These are phyloP conservation scores for Penstemon eatonii DNA, from an alignment of 257 asterid species.

Conservation along the genomic window DNA sequence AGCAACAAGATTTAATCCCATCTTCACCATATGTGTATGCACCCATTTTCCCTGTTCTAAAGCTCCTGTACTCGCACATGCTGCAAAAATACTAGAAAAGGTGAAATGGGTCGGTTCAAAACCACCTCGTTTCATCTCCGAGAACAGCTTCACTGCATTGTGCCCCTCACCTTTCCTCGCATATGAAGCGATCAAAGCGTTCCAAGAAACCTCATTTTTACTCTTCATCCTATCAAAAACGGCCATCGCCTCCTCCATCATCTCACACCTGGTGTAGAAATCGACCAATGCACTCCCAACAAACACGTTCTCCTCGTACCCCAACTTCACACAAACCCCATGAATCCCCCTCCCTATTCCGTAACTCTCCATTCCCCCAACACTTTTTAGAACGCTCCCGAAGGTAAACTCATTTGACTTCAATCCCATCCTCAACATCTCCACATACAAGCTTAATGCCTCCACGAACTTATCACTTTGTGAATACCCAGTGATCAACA, in stretches of 20 bases:
- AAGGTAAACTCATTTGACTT: constrained; percentile 71
- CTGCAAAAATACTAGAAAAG: constrained; percentile 66
- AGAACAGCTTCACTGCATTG: constrained; percentile 49
- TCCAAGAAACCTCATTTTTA: constrained; percentile 83
- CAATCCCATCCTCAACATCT: constrained; percentile 56
- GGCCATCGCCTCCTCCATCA: constrained; percentile 51
- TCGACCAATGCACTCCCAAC: constrained; percentile 84
- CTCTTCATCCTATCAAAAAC: constrained; percentile 47
- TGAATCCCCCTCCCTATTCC: constrained; percentile 60
- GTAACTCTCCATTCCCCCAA: constrained; percentile 47
- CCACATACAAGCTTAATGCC: constrained; percentile 47
- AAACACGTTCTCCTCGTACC: constrained; percentile 58
- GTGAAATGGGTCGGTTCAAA: constrained; percentile 72
- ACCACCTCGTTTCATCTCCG: constrained; percentile 63
- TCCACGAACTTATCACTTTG: constrained; percentile 43
- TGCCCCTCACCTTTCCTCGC: constrained; percentile 70
- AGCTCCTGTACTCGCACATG: constrained; percentile 72
- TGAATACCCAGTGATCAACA: constrained; percentile 69
- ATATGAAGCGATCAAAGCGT: constrained; percentile 71
- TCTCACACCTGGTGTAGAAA: constrained; percentile 61
- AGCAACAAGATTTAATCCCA: constrained; percentile 55
- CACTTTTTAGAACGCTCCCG: constrained; percentile 71
- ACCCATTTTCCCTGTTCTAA: constrained; percentile 82
- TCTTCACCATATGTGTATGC: constrained; percentile 70
- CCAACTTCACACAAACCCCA: constrained; percentile 53